Percentiles rank a stretch among this genome's conserved stretches.
Evolutionary conservation across 2,329 filamentous ascomycete species (phyloP).

Genomic region (Penicillium sp.): DNA sequence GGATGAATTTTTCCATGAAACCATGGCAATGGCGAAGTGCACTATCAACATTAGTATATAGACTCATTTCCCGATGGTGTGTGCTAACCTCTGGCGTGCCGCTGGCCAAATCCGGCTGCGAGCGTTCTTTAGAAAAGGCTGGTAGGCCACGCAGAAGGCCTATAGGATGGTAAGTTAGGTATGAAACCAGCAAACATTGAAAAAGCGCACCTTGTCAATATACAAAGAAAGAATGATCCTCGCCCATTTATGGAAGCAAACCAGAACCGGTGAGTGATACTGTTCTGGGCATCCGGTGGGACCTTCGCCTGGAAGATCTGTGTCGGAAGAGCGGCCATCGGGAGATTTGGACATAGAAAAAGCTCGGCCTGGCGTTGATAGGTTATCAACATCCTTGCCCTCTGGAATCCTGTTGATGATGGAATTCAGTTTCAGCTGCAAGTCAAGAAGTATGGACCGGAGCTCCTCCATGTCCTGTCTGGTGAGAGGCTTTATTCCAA

Average conservation of each 20-base stretch:
- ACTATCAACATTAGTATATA: conserved; percentile 24
- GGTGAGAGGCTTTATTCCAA: conserved; percentile 45
- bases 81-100: conserved; percentile 44
- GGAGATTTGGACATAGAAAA: conserved; percentile 32
- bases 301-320: conserved; percentile 37
- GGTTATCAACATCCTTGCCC: conserved; percentile 21
- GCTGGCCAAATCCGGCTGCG: conserved; percentile 48
- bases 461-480: conserved; percentile 46
- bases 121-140: conserved; percentile 49
- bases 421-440: conserved; percentile 43
- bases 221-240: conserved; percentile 45
- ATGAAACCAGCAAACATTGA: no score
- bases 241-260: conserved; percentile 49
- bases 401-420: conserved; percentile 45
- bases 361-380: conserved; percentile 20
- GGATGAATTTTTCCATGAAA: conserved; percentile 50
- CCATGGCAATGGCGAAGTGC: conserved; percentile 48
- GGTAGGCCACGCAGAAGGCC: conserved; percentile 49
- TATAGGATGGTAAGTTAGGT: conserved; percentile 17
- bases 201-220: conserved; percentile 43
- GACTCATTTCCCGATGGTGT: background rate
- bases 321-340: conserved; percentile 26
- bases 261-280: conserved; percentile 44
- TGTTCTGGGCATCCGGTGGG: conserved; percentile 40
- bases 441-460: conserved; percentile 40